Percentiles rank a stretch among this genome's conserved stretches.
phyloP scores from a whole-genome alignment of 257 asterid genomes.

The Forsythia viridissima region DNA sequence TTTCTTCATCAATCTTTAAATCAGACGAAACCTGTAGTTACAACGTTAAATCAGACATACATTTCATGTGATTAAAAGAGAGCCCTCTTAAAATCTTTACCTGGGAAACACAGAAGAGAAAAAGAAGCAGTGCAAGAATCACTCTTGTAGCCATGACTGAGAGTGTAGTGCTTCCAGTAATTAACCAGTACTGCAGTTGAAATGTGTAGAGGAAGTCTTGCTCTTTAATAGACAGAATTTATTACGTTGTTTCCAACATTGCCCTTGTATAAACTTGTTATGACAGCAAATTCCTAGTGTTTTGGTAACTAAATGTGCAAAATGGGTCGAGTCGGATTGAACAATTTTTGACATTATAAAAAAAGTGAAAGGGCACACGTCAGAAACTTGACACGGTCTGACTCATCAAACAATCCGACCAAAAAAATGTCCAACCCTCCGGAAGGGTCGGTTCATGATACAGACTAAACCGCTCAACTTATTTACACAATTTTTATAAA shows the following conservation, averaged over 20 bases:
- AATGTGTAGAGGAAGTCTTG: background rate
- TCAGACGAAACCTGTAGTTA: slow-evolving; percentile 39
- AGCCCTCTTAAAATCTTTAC: background rate
- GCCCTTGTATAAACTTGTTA: background rate
- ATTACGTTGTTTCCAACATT: background rate
- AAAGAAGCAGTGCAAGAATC: slow-evolving; percentile 23
- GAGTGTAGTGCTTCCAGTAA: no score
- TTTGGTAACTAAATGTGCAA: no score
- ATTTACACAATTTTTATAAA: no score
- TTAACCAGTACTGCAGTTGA: background rate
- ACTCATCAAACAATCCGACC: background rate
- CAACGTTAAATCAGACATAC: background rate
- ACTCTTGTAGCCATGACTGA: slow-evolving; percentile 32
- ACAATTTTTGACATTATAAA: no score
- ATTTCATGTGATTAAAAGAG: background rate
- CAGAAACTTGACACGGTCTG: no score
- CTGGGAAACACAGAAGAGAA: slow-evolving; percentile 34
- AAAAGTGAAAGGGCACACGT: background rate
- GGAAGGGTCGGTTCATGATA: background rate
- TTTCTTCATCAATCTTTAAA: slow-evolving; percentile 35
- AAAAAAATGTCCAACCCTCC: background rate
- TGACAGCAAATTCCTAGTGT: no score
- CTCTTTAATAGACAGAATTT: background rate
- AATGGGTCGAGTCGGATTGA: no score
- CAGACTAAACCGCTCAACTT: background rate